Evolutionary conservation across 768 basidiomycete genomes (phyloP).

Genomic region (Clavulina sp.): DNA sequence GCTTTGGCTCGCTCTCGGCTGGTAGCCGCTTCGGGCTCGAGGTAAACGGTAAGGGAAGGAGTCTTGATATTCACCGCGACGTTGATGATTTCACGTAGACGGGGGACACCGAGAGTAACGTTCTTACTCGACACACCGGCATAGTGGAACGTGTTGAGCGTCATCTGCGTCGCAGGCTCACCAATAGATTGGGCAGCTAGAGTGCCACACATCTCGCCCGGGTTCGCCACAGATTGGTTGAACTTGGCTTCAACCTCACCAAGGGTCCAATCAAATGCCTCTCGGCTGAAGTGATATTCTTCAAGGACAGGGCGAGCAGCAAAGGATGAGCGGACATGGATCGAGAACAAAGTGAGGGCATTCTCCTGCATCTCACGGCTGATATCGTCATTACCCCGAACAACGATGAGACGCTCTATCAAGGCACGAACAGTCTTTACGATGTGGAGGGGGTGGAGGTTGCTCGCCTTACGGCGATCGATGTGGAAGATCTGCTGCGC

Average conservation of each 20-base stretch:
- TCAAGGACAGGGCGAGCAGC: constrained; percentile 78
- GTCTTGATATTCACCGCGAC: constrained; percentile 98
- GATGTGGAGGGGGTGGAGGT: constrained; percentile 77
- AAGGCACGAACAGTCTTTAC: constrained; percentile 62
- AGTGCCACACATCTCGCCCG: constrained; percentile 98
- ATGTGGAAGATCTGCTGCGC: constrained; percentile 95
- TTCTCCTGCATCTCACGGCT: constrained; percentile 69
- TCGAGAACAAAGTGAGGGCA: constrained; percentile 80
- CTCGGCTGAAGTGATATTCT: constrained; percentile 68
- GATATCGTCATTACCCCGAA: constrained; percentile 70
- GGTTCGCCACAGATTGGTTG: constrained; percentile 79
- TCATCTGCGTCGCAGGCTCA: constrained; percentile 99
- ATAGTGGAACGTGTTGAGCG: constrained; percentile 98
- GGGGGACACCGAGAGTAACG: constrained; percentile 97
- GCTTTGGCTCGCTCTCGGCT: constrained; percentile 56
- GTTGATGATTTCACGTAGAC: constrained; percentile 98
- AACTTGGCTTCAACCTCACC: constrained; percentile 94
- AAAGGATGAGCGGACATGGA: constrained; percentile 81
- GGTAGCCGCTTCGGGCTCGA: constrained; percentile 49
- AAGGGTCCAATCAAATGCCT: constrained; percentile 96
- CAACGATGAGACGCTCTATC: constrained; percentile 59
- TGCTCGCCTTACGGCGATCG: constrained; percentile 81
- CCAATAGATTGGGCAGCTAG: constrained; percentile 97
- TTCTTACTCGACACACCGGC: constrained; percentile 99
- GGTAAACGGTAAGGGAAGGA: constrained; percentile 84